Evolutionary conservation across 2,329 filamentous ascomycete genomes (phyloP), one percentile per base, ranked within the genome.

Genomic region (Penicillium sp.): DNA sequence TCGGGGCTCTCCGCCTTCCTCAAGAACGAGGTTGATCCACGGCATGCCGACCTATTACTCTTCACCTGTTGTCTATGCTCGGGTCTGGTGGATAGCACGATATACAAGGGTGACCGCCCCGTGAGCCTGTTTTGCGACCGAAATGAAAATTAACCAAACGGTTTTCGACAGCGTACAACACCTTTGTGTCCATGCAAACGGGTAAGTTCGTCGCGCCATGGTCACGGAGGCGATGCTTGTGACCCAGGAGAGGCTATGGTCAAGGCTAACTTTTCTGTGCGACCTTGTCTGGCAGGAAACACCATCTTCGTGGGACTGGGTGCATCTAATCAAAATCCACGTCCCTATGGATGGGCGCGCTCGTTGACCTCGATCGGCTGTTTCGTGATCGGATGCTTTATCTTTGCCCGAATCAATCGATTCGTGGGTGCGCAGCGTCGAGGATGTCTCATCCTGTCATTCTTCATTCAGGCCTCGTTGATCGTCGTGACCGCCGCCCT

Each of bases 231-330:
- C 25, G 7, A 6, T 24, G 3, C n/a, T 29, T 24, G 13, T 39
- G 3, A 25, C 3, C 9, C 29, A 18, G 18, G 9, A 40, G 9
- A 33, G 24, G 18, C 11, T 35, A 11, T 41, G 18, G 47, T 18
- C 9, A 40, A 36, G 9, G 9, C 33, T 50, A 34, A 54, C 32
- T 8, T 32, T 12, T 25, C 3, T 6, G n/a, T 26, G 12, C 28
- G 24, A 18, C n/a, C n/a, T 4, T 9, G 37, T 6, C 1, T 3
- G 26, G 9, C 36, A 65, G 69, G 70, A 46, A 73, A 72, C 45
- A 72, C 69, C 13, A 70, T 73, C 39, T 73, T 73, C 52, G 59
- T 72, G n/a, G 69, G 68, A 9, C 60, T 73, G 11, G 70, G 70
- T 4, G 65, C 69, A 0, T 70, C 69, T 0, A 63, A 66, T 26